Conservation (phyloP, 805 yeast species). For the Saccharomyces eubayanus region DNA sequence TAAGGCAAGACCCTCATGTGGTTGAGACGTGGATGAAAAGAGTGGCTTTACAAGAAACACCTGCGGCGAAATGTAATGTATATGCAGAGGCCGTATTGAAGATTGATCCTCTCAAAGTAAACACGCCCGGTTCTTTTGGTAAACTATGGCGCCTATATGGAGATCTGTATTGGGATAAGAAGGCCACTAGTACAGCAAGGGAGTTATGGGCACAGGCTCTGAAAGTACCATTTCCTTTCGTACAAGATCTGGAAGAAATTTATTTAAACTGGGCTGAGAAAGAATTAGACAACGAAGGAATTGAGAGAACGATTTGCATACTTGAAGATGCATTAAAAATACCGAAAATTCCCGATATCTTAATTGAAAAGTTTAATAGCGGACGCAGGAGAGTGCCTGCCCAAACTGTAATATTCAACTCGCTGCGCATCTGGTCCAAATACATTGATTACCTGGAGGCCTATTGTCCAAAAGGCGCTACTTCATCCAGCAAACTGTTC, state of each 20-base stretch:
- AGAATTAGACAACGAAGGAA: slow-evolving; percentile 43
- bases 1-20: slow-evolving; percentile 54
- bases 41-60: slow-evolving; percentile 37
- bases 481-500: not conserved
- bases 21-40: slow-evolving; percentile 65
- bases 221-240: slow-evolving; percentile 56
- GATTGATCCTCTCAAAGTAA: slow-evolving; percentile 52
- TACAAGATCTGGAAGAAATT: slow-evolving; percentile 58
- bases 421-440: slow-evolving; percentile 60
- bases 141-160: slow-evolving; percentile 69
- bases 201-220: slow-evolving; percentile 55
- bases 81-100: slow-evolving; percentile 58
- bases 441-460: slow-evolving; percentile 66
- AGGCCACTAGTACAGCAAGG: slow-evolving; percentile 52
- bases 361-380: slow-evolving; percentile 14
- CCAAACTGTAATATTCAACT: slow-evolving; percentile 52
- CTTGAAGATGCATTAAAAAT: slow-evolving; percentile 36
- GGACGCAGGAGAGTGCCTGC: slow-evolving; percentile 34
- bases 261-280: slow-evolving; percentile 73
- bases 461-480: slow-evolving; percentile 31
- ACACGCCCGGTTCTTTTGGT: slow-evolving; percentile 38
- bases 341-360: slow-evolving; percentile 29
- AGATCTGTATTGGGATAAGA: slow-evolving; percentile 45
- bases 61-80: slow-evolving; percentile 35
- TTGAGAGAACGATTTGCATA: slow-evolving; percentile 37